These are phyloP conservation scores for Inosperma sp. DNA, from an alignment of 768 basidiomycete genomes.

Conservation along the genomic window DNA sequence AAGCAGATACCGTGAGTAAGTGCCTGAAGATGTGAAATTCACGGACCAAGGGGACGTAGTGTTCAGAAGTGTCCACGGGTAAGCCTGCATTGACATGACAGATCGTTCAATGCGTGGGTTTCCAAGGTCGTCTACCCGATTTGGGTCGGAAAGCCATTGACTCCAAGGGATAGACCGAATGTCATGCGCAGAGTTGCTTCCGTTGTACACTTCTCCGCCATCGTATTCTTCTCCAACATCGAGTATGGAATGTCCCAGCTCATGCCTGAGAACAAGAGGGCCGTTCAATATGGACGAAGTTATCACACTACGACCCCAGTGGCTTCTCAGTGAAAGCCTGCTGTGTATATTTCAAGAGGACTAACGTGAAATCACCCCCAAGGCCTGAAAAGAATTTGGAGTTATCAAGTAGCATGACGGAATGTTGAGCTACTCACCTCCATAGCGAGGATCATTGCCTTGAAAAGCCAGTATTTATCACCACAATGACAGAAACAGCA, in stretches of 20 bases:
- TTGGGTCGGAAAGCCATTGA: conserved; percentile 57
- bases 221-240: conserved; percentile 82
- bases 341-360: not conserved
- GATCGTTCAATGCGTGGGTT: conserved; percentile 55
- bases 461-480: not conserved
- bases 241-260: conserved; percentile 78
- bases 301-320: conserved; percentile 47
- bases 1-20: conserved; percentile 55
- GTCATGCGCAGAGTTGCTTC: conserved; percentile 55
- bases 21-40: conserved; percentile 59
- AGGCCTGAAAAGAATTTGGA: conserved; percentile 42
- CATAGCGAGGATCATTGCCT: conserved; percentile 79
- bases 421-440: conserved; percentile 40
- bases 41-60: conserved; percentile 53
- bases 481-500: not conserved
- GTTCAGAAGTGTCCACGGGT: conserved; percentile 74
- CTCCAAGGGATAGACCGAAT: conserved; percentile 53
- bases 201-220: conserved; percentile 70
- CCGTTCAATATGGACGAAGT: conserved; percentile 74
- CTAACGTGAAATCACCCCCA: conserved; percentile 76
- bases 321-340: not conserved
- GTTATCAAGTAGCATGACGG: not conserved
- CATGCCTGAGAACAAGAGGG: conserved; percentile 70
- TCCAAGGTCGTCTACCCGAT: conserved; percentile 13
- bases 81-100: conserved; percentile 69